phyloP scores from a whole-genome alignment of 2,329 filamentous ascomycete genomes.

The Fusarium kyushuense region DNA sequence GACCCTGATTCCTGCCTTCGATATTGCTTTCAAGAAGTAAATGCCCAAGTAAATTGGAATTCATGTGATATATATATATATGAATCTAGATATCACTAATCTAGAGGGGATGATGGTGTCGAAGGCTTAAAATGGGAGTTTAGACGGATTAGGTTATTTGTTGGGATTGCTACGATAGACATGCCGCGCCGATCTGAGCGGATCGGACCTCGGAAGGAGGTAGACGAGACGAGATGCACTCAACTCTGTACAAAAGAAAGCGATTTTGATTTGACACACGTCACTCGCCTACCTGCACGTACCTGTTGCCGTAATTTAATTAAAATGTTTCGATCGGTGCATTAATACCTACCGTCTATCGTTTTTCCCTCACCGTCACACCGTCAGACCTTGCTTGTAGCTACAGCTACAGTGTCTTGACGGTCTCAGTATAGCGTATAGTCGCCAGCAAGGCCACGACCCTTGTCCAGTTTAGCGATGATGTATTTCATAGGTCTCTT shows the following conservation, averaged over 20 bases:
- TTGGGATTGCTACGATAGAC: conserved; percentile 45
- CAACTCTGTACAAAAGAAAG: conserved; percentile 50
- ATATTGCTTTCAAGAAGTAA: conserved; percentile 57
- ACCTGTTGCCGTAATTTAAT: not conserved
- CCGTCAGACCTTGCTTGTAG: conserved; percentile 7
- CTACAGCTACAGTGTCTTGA: conserved; percentile 15
- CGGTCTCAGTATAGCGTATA: conserved; percentile 31
- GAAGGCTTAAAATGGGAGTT: conserved; percentile 32
- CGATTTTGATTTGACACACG: conserved; percentile 48
- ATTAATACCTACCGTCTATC: conserved; percentile 4
- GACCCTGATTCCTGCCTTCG: conserved; percentile 95
- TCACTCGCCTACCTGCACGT: conserved; percentile 4
- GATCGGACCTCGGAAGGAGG: conserved; percentile 31
- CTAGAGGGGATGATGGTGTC: conserved; percentile 13
- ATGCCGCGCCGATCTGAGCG: conserved; percentile 29
- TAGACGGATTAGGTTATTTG: conserved; percentile 41
- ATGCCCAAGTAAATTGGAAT: conserved; percentile 19
- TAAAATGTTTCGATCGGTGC: conserved; percentile 4
- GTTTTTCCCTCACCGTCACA: conserved; percentile 26
- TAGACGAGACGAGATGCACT: conserved; percentile 38
- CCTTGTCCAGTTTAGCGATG: conserved; percentile 35
- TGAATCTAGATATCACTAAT: conserved; percentile 31
- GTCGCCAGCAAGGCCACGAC: conserved; percentile 34
- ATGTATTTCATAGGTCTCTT: conserved; percentile 38
- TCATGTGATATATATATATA: conserved; percentile 30